Percentiles rank a stretch among this genome's conserved stretches.
phyloP scores from a whole-genome alignment of 169 alveolate genomes.

The Pseudocohnilembus persalinus region DNA sequence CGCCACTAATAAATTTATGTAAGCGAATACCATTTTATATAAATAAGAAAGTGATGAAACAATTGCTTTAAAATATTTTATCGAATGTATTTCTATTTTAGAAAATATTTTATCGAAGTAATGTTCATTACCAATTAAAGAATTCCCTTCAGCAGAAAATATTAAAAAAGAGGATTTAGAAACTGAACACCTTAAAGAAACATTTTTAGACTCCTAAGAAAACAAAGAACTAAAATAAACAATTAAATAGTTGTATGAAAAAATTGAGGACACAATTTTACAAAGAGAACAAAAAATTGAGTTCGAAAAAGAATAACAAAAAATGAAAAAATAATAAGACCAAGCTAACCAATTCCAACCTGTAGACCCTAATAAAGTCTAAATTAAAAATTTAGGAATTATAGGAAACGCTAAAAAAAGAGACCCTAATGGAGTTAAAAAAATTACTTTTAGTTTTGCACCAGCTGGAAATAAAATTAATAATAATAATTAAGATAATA shows the following conservation, averaged over 20 bases:
- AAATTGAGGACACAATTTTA: background rate
- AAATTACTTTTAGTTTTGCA: too few relatives aligned
- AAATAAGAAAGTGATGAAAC: background rate
- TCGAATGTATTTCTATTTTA: background rate
- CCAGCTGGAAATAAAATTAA: too few relatives aligned
- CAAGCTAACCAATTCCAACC: background rate
- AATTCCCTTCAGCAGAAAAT: background rate
- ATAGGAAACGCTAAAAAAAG: background rate
- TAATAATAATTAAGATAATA: too few relatives aligned
- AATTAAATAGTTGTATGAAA: background rate
- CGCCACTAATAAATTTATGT: background rate
- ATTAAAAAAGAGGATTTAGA: background rate
- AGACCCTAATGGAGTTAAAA: background rate
- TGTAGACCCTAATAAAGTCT: background rate
- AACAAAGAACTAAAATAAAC: background rate
- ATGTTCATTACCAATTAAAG: background rate
- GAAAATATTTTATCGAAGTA: background rate
- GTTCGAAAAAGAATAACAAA: background rate
- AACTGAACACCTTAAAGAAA: background rate
- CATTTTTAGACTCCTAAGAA: background rate
- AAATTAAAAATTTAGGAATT: background rate
- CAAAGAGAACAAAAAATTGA: background rate
- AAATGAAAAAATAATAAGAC: background rate
- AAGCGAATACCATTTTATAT: background rate
- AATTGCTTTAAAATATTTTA: background rate